Base-by-base conservation (phyloP, 177 flowering plant genomes). In the Vitis hybrid region DNA sequence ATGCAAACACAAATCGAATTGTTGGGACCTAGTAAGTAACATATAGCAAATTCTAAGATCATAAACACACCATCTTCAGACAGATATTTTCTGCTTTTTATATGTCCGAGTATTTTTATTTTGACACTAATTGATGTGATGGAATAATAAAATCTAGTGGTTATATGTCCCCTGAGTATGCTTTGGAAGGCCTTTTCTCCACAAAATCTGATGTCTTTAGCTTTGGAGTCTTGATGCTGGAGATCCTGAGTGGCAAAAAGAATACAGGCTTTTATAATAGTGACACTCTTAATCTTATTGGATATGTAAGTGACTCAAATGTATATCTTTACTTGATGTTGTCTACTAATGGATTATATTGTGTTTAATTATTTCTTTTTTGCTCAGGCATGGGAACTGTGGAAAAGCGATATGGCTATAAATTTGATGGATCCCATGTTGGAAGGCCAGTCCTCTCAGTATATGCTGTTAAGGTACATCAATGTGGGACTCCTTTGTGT, bases 401-500 rank as follows among this genome's bases (percentile, higher is more conserved):
- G 81, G 78, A 72, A 62, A 8, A 73, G 73, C n/a, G 75, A 63
- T 27, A 68, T 30, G n/a, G 61, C 72, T 0, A 49, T 67, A 8
- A 74, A 79, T 15, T 32, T 79, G 61, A 60, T 75, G 60, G 78
- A 79, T 69, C 65, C 62, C 21, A n/a, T 30, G 2, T 62, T 65
- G 8, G 52, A 10, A 13, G 69, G 58, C 1, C 24, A 61, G 21
- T 56, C 3, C 48, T 48, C 52, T 9, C n/a, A 24, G 17, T 30
- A 55, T 55, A 70, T 69, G 49, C 57, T 77, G n/a, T 17, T 74
- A 21, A 57, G 81, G 57, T 80, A 77, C 35, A 74, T 82, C n/a
- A 77, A 78, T 5, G 79, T 82, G 11, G 85, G 77, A 2, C 74
- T 82, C 4, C 68, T 82, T 11, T 82, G 82, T 19, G 81, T 80